These are phyloP conservation scores for Botryosphaeria dothidea DNA, from an alignment of 2,329 filamentous ascomycete genomes.

Conservation along the genomic window DNA sequence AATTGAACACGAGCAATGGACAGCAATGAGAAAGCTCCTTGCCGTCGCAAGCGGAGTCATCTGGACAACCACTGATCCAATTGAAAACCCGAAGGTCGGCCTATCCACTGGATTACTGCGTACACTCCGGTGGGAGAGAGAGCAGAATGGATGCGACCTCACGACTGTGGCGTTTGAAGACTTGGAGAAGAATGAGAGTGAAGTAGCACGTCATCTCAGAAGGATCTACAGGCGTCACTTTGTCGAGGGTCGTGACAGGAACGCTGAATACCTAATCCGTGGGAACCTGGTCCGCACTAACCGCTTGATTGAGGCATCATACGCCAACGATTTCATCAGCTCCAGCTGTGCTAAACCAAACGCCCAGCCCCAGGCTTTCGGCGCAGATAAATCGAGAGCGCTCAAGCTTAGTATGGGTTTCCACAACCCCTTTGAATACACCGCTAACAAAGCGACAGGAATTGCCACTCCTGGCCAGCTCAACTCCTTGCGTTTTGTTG, in stretches of 20 bases:
- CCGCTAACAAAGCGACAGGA: neutral
- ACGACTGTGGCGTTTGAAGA: neutral
- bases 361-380: neutral
- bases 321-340: constrained; percentile 13
- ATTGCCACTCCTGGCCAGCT: constrained; percentile 9
- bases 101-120: constrained; percentile 14
- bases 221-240: constrained; percentile 8
- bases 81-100: constrained; percentile 9
- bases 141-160: neutral
- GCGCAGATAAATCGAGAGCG: neutral
- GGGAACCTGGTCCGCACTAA: constrained; percentile 9
- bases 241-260: constrained; percentile 1
- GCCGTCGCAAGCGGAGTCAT: constrained; percentile 2
- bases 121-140: constrained; percentile 9
- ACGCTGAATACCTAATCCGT: constrained; percentile 1
- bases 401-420: constrained; percentile 6
- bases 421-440: neutral
- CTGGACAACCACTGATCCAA: constrained; percentile 12
- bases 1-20: constrained; percentile 5
- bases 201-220: constrained; percentile 8
- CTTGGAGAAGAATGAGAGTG: constrained; percentile 11
- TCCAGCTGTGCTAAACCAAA: constrained; percentile 4
- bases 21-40: neutral
- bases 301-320: neutral
- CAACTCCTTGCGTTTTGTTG: constrained; percentile 4